Base-by-base conservation (phyloP, 2,329 filamentous ascomycete genomes). In the Colletotrichum orbiculare region DNA sequence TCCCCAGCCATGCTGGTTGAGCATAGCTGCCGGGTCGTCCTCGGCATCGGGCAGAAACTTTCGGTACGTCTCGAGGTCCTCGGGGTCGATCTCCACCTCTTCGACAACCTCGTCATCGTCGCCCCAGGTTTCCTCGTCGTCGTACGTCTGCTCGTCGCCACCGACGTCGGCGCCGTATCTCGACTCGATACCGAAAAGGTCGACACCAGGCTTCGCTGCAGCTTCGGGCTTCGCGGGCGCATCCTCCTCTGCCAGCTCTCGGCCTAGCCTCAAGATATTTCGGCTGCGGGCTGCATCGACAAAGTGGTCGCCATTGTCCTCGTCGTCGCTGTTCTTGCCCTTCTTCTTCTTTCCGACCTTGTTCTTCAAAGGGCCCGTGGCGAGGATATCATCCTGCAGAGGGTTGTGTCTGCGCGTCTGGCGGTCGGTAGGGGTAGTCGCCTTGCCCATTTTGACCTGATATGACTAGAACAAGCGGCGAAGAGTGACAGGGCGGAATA, bases 21-120 rank as follows among this genome's bases (percentile, higher is more conserved):
- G 82, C 69, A 96, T 86, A 10, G 50, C 67, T 11, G 67, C 61
- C 4, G 92, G 88, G 69, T 94, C 86, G 66, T 88, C 88, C 67
- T 93, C 90, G 71, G 91, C 84, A 35, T 83, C 85, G 8, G 89
- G 92, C 71, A 97, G 87, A 76, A 97, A 98, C 73, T 91, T 94
- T 78, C 95, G 92, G 82, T 97, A 99, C 60, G 91, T 91, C 54
- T 94, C 93, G 67, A 97, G 84, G 70, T 99, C 96, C 66, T 91
- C 89, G 2, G 95, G 94, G 69, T 97, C 93, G 46, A 98, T 85
- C 75, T 97, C 95, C 69, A 92, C 81, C 68, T 91, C 87, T 69
- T 92, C 87, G 4, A 87, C 86, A 12, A 85, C 86, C 52, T 91
- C 90, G 41, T 94, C 92, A 39, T 95, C 92, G 50, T 93, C 91